Base-by-base conservation (phyloP, 768 basidiomycete genomes). In the Russula sp. region DNA sequence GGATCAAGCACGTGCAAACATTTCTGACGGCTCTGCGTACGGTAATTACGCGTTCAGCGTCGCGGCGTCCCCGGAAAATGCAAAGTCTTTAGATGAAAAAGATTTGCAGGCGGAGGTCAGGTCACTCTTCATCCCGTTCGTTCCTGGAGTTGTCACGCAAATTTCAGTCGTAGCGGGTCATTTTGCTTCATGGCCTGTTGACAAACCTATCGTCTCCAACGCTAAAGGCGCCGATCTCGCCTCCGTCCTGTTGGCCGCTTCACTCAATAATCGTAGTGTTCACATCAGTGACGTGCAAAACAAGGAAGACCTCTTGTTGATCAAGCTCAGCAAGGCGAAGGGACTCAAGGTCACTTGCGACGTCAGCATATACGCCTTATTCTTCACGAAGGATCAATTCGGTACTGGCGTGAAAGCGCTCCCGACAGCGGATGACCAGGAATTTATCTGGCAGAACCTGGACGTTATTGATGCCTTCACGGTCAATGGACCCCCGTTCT, bases 331-430 rank as follows among this genome's bases (percentile, higher is more conserved):
- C 82, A 99, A 99, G 78, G 88, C 88, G 48, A 95, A 94, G 78
- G 81, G 90, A 14, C 83, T 98, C 70, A 90, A 92, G 71, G 96
- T 98, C 56, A 98, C 96, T 3, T 98, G 96, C 75, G 97, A 99
- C 70, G 92, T 97, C 36, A 87, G 94, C 16, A 82, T 98, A 56
- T 98, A 90, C 75, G 83, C 92, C 20, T 78, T 99, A 59, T 98
- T 97, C 84, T 95, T 92, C 79, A 84, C 83, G 2, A 80, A 78
- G 51, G 89, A 88, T 59, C 81, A 91, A 64, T 95, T 85, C 78
- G 87, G 88, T 1, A 20, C 48, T 4, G 22, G 52, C 13, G 77
- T 76, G 1, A 80, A 85, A 22, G 77, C 78, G 68, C 81, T 97
- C 44, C 95, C 94, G 3, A 80, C 89, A 0, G 71, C 75, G 2